Conservation (phyloP, 106 monocot species). For the Allium sativum region DNA sequence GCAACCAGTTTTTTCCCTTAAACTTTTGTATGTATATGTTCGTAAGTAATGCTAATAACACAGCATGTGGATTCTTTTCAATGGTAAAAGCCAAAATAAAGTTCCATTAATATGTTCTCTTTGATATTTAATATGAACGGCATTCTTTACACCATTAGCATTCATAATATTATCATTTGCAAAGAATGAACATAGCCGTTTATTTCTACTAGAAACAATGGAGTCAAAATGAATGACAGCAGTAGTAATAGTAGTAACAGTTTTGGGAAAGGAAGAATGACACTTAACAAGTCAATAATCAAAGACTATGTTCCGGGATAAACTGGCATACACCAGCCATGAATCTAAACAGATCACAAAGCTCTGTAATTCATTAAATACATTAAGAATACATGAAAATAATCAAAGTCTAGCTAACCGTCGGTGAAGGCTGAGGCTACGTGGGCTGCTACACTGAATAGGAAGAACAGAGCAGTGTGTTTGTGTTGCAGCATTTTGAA, state of each 20-base stretch:
- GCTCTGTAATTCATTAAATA: neutral
- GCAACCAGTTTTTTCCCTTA: too few relatives aligned
- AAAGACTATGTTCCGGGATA: too few relatives aligned
- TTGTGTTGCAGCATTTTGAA: neutral
- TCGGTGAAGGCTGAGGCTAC: constrained; percentile 11
- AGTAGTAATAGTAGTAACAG: neutral
- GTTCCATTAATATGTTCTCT: too few relatives aligned
- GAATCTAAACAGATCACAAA: neutral
- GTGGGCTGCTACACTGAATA: neutral
- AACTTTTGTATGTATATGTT: too few relatives aligned
- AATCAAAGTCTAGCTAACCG: constrained; percentile 1
- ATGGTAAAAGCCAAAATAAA: too few relatives aligned
- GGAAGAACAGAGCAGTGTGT: constrained; percentile 1
- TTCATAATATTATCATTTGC: neutral
- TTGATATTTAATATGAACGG: too few relatives aligned
- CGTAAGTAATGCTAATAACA: too few relatives aligned
- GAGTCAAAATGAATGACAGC: too few relatives aligned
- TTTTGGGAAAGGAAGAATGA: neutral
- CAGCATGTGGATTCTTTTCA: too few relatives aligned
- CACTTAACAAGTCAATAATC: neutral
- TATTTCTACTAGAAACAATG: neutral
- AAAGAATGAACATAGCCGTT: neutral
- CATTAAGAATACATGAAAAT: neutral
- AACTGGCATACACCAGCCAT: neutral
- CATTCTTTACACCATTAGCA: too few relatives aligned